phyloP scores from a whole-genome alignment of 2,329 filamentous ascomycete genomes.

The Mollisiaceae sp. region DNA sequence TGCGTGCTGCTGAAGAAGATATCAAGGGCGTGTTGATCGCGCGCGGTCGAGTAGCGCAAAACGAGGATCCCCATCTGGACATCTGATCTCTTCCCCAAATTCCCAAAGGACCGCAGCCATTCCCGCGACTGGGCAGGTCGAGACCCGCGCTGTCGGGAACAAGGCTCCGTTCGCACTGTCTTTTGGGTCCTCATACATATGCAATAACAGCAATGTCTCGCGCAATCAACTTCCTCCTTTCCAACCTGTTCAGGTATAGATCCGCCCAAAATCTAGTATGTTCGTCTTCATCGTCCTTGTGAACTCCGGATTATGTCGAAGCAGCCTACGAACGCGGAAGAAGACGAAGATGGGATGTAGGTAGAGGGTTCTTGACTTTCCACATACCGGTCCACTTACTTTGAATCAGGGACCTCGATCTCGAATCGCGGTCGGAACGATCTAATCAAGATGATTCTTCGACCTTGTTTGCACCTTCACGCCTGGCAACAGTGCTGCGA shows the following conservation, averaged over 20 bases:
- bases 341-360: constrained; percentile 31
- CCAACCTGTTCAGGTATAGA: not conserved
- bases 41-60: not conserved
- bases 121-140: not conserved
- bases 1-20: not conserved
- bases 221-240: not conserved
- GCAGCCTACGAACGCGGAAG: constrained; percentile 3
- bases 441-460: not conserved
- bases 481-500: constrained; percentile 32
- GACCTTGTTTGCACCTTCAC: constrained; percentile 1
- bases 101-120: not conserved
- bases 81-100: not conserved
- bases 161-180: constrained; percentile 1
- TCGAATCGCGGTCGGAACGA: not conserved
- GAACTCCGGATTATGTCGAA: constrained; percentile 25
- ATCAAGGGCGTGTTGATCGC: constrained; percentile 2
- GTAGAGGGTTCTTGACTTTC: constrained; percentile 7
- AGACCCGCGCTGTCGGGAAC: constrained; percentile 4
- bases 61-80: not conserved
- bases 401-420: constrained; percentile 28
- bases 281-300: not conserved
- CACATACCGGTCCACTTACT: not conserved
- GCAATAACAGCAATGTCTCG: constrained; percentile 1
- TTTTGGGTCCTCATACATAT: constrained; percentile 10
- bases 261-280: not conserved